Base-by-base conservation (phyloP, 192 early-diverging fungal species). In the Coemansia sp. region DNA sequence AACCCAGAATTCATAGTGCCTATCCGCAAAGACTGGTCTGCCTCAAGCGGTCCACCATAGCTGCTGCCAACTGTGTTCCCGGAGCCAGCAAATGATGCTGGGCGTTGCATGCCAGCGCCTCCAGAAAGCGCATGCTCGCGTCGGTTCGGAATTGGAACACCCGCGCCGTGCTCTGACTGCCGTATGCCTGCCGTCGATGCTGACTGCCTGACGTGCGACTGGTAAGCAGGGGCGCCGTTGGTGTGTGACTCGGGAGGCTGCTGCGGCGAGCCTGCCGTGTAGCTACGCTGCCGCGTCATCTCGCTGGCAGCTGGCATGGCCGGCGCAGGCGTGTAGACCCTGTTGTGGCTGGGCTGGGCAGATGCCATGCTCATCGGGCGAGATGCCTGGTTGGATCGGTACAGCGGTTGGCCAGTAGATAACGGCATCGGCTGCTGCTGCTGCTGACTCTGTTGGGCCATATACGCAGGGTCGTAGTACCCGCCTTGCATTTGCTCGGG, bases 241-340 rank as follows among this genome's bases (percentile, higher is more conserved):
- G 31, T 6, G 18, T 10, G 40, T 20, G 4, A 5, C 29, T 79
- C 68, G 22, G 34, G 20, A 16, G 34, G 33, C 18, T 46, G 70
- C 16, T 39, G 69, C 0, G 65, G 69, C 0, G 65, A 40, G 3
- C 72, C 80, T 2, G 63, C 53, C 0, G 80, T 82, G 63, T 77
- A 69, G 72, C 80, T 82, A 49, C 80, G 80, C 20, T 68, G 75
- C 24, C 80, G 74, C 10, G 44, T 16, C 41, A 65, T 20, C n/a
- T 65, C 38, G 64, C 15, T 65, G 64, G 41, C 44, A 3, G 15
- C 44, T 13, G 50, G 62, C 62, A 64, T 57, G 47, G 13, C n/a
- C 20, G 60, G 69, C 27, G 46, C 16, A 27, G 50, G 53, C 18
- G 61, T 38, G 18, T 62, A 62, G 61, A 38, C 20, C 61, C 13